These are phyloP conservation scores for Neocallimastix lanati DNA, from an alignment of 192 early-diverging fungal genomes.

Conservation along the genomic window DNA sequence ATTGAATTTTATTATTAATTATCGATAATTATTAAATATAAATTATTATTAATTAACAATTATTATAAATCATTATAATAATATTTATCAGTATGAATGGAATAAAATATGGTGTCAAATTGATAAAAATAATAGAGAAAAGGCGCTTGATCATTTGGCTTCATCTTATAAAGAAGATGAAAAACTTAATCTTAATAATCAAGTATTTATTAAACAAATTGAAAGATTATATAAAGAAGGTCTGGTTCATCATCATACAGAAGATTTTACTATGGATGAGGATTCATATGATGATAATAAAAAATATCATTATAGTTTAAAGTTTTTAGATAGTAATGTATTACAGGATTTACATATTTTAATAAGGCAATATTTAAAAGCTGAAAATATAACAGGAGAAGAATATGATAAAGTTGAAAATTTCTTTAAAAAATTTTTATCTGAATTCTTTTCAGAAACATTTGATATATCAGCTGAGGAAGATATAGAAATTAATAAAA, in stretches of 20 bases:
- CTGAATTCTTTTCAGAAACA: neutral
- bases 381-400: neutral
- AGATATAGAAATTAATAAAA: neutral
- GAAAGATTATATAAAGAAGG: constrained; percentile 51
- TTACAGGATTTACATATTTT: neutral
- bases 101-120: constrained; percentile 93
- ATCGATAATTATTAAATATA: no score
- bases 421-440: neutral
- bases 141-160: constrained; percentile 87
- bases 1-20: no score
- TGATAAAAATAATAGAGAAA: constrained; percentile 83
- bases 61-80: no score
- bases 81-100: constrained; percentile 54
- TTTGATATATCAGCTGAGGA: neutral
- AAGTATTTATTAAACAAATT: constrained; percentile 67
- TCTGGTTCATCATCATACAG: neutral
- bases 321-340: neutral
- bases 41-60: no score
- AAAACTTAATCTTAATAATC: constrained; percentile 54
- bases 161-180: constrained; percentile 75
- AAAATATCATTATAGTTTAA: neutral
- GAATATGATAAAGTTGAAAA: neutral
- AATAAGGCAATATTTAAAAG: neutral
- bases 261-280: neutral
- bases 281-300: neutral